These are phyloP conservation scores for Skeletonema potamos DNA, from an alignment of 108 stramenopile genomes.

Conservation along the genomic window DNA sequence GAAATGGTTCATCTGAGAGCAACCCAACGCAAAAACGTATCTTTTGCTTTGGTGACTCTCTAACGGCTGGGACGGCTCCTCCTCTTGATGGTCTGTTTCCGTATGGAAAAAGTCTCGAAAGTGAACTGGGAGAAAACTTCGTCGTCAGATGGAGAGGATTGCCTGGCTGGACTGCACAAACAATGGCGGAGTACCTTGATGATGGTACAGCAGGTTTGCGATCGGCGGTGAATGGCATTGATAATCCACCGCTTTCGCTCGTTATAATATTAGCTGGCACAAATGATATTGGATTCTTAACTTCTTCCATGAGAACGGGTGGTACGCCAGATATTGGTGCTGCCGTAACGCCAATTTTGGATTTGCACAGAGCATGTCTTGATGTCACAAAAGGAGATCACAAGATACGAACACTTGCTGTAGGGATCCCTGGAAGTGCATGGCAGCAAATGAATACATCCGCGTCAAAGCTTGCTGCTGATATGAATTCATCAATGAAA, in stretches of 20 bases:
- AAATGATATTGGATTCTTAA: conserved; percentile 65
- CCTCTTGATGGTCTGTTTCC: conserved; percentile 45
- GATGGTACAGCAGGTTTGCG: conserved; percentile 39
- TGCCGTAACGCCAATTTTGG: conserved; percentile 36
- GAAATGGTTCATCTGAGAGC: neutral
- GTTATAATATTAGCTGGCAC: conserved; percentile 68
- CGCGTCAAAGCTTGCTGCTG: conserved; percentile 31
- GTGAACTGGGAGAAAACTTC: conserved; percentile 27
- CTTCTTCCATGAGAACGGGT: conserved; percentile 15
- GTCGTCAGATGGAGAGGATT: conserved; percentile 61
- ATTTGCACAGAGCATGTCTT: conserved; percentile 41
- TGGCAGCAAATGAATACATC: conserved; percentile 49
- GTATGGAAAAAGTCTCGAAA: conserved; percentile 68
- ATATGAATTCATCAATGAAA: conserved; percentile 49
- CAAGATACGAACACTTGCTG: conserved; percentile 52
- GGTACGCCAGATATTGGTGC: neutral
- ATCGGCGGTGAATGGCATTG: conserved; percentile 28
- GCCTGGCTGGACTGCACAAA: conserved; percentile 67
- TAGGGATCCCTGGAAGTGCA: conserved; percentile 68
- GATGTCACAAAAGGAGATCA: conserved; percentile 7
- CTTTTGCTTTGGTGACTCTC: conserved; percentile 76
- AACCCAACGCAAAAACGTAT: conserved; percentile 27
- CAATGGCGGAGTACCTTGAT: conserved; percentile 52
- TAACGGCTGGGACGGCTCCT: conserved; percentile 71
- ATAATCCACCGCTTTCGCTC: conserved; percentile 47